Conservation (phyloP, 1,284 basidiomycete genomes). For the Ustilago bromivora region DNA sequence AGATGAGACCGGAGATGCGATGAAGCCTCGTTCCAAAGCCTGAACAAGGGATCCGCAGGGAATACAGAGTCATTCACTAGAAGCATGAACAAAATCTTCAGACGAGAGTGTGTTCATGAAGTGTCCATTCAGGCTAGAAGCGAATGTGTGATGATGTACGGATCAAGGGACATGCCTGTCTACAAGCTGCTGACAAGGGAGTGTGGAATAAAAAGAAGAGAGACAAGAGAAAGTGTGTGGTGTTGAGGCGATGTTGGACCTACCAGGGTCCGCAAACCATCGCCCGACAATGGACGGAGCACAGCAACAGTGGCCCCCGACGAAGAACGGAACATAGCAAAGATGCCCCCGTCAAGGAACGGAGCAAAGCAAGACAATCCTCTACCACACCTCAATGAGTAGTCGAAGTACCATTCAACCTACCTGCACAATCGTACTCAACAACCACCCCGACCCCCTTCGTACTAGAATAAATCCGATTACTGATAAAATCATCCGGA, state of each 20-base stretch:
- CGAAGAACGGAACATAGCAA: too few species aligned
- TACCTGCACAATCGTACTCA: slow-evolving; percentile 28
- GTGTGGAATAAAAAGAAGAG: not conserved
- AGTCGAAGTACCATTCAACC: slow-evolving; percentile 28
- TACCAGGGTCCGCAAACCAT: slow-evolving; percentile 6
- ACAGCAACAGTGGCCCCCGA: too few species aligned
- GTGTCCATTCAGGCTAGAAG: not conserved
- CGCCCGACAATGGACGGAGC: not conserved
- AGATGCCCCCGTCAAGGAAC: too few species aligned
- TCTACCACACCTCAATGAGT: not conserved
- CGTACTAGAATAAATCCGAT: slow-evolving; percentile 30
- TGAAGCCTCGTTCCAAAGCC: slow-evolving; percentile 33
- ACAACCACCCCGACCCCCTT: slow-evolving; percentile 38
- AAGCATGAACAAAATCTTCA: not conserved
- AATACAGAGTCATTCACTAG: not conserved
- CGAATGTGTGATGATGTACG: not conserved
- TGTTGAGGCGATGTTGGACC: slow-evolving; percentile 10
- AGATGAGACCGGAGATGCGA: slow-evolving; percentile 35
- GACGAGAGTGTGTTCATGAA: not conserved
- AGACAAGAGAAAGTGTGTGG: not conserved
- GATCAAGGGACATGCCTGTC: not conserved
- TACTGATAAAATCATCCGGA: slow-evolving; percentile 38
- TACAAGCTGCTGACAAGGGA: not conserved
- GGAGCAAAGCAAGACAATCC: not conserved
- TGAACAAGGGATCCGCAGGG: not conserved